Evolutionary conservation across 2,329 filamentous ascomycete genomes (phyloP).

Genomic region (Zymoseptoria ardabiliae): DNA sequence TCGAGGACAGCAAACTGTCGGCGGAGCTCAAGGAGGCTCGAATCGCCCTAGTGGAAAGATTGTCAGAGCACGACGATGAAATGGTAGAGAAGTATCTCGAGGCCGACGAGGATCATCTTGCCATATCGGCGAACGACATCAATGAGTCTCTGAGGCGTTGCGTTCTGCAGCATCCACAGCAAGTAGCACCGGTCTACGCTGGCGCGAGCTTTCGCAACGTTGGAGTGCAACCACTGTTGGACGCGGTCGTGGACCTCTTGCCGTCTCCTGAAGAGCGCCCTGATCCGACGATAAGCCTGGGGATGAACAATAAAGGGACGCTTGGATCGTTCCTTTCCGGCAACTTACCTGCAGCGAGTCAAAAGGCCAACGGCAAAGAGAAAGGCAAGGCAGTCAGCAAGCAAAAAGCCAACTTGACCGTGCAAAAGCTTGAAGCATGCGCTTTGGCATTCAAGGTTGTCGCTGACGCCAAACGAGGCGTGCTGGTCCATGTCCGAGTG

Average conservation of each 20-base stretch:
- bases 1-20: constrained; percentile 44
- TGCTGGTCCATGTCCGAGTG: constrained; percentile 84
- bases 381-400: constrained; percentile 35
- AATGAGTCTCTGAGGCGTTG: constrained; percentile 66
- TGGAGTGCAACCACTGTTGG: constrained; percentile 83
- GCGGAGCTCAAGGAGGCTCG: constrained; percentile 69
- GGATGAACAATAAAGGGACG: constrained; percentile 43
- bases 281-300: constrained; percentile 68
- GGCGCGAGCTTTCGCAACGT: constrained; percentile 92
- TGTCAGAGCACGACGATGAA: constrained; percentile 81
- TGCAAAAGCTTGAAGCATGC: constrained; percentile 61
- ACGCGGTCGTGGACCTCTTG: constrained; percentile 79
- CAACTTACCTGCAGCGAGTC: constrained; percentile 18
- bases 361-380: constrained; percentile 20
- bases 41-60: constrained; percentile 67
- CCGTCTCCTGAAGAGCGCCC: constrained; percentile 75
- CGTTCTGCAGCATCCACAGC: constrained; percentile 60
- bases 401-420: constrained; percentile 33
- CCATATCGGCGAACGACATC: constrained; percentile 59
- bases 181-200: constrained; percentile 78
- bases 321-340: constrained; percentile 42
- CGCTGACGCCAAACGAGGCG: constrained; percentile 75
- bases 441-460: constrained; percentile 87
- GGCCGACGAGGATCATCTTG: constrained; percentile 62
- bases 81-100: constrained; percentile 82